Evolutionary conservation across 2,329 filamentous ascomycete species (phyloP), one percentile per base, ranked within the genome.

Genomic region (Cryphonectria radicalis): DNA sequence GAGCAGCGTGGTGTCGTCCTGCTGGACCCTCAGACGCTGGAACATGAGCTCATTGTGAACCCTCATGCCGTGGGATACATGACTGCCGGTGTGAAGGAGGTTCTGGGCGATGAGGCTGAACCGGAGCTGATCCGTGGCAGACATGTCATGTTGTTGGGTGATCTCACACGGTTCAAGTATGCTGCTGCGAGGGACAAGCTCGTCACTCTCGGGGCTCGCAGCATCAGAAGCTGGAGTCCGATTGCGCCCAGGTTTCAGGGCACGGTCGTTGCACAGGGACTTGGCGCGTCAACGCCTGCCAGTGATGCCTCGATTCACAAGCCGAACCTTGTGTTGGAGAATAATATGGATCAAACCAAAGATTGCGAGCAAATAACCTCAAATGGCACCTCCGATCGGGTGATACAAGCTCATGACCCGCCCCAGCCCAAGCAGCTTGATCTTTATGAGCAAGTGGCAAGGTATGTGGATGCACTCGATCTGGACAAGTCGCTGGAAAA

Each of bases 91-190:
- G 63, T 72, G 57, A 57, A 74, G 14, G 70, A 79, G 4, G 73
- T 78, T 32, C 74, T 79, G 19, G 57, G 59, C 19, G 76, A 72
- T 32, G 25, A 68, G 14, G n/a, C 76, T 19, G 73, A 76, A 32
- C 28, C 69, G 22, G 71, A 68, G 8, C 42, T 68, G 2, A 69
- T 80, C 32, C 66, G 64, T 35, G 75, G 72, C 19, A 80, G 77
- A 65, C 77, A 80, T 68, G 78, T 79, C 63, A 80, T 79, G 78
- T 74, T 80, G 0, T 66, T 75, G 1, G 78, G 78, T 13, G 74
- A 74, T n/a, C 68, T 77, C 7, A 76, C 75, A 35, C 72, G 67
- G n/a, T 72, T 72, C 50, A 75, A 76, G 63, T 78, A 79, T 63
- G 73, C 75, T 67, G 73, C 73, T 28, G 76, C 78, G 35, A 76